A percentile compares a stretch with the other conserved stretches of the same genome.
phyloP scores from a whole-genome alignment of 139 green algal species.

The Tetraselmis striata region DNA sequence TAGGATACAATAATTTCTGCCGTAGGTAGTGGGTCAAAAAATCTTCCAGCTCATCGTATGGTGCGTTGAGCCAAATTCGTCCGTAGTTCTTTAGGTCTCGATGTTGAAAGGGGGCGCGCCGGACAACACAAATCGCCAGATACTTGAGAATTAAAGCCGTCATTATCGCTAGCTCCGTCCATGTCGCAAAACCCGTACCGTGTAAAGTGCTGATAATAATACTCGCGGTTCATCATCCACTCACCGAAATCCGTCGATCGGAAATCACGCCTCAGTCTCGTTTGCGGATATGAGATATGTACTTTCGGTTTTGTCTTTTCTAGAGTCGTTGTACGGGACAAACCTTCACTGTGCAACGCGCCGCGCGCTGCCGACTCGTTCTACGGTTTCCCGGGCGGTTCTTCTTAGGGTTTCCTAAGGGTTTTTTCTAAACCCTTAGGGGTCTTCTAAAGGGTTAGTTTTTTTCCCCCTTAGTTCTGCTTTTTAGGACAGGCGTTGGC shows the following conservation, averaged over 20 bases:
- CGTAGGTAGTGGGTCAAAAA: background rate
- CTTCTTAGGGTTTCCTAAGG: too few relatives aligned
- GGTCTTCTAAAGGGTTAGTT: too few relatives aligned
- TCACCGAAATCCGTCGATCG: background rate
- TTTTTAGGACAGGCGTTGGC: too few relatives aligned
- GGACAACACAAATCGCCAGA: background rate
- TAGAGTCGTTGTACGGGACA: background rate
- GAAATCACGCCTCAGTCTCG: background rate
- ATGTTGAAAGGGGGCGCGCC: background rate
- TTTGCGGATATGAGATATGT: too few relatives aligned
- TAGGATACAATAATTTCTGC: background rate
- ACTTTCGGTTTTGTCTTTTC: too few relatives aligned
- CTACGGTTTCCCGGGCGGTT: background rate
- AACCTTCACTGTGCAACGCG: background rate
- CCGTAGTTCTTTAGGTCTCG: too few relatives aligned
- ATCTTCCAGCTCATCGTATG: background rate
- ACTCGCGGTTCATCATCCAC: background rate
- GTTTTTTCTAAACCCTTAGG: too few relatives aligned
- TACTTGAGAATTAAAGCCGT: too few relatives aligned
- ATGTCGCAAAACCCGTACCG: too few relatives aligned
- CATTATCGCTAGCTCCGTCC: constrained; percentile 1
- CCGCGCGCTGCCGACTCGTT: background rate
- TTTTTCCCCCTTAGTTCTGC: too few relatives aligned
- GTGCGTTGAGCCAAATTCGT: background rate
- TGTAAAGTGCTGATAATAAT: too few relatives aligned